Evolutionary conservation across 225 moss, liverwort and hornwort genomes (phyloP).

Genomic region (Thuidium tamariscinum): DNA sequence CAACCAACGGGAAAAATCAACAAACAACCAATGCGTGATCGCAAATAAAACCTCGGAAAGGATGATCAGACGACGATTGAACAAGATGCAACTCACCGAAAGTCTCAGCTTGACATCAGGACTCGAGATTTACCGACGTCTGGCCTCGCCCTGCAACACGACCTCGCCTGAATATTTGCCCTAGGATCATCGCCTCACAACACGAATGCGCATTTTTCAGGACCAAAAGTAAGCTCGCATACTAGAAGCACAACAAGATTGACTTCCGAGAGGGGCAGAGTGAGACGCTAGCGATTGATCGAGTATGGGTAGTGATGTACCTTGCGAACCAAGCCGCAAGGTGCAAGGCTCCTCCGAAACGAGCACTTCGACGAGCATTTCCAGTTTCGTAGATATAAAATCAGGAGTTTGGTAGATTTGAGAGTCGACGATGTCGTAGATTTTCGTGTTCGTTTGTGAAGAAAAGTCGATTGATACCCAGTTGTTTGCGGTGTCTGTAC

Average conservation of each 20-base stretch:
- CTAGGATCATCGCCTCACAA: neutral
- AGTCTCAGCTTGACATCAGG: neutral
- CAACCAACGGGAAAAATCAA: neutral
- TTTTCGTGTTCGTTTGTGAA: neutral
- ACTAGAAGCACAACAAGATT: neutral
- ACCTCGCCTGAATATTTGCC: neutral
- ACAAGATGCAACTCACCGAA: neutral
- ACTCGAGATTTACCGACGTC: neutral
- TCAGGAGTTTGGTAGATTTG: neutral
- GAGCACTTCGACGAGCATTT: neutral
- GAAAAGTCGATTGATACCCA: neutral
- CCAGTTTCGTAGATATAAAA: neutral
- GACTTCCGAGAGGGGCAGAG: neutral
- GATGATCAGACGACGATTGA: neutral
- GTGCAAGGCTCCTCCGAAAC: neutral
- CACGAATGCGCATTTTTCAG: neutral
- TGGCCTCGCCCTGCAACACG: neutral
- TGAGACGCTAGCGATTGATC: neutral
- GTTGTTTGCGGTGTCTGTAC: neutral
- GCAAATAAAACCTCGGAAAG: neutral
- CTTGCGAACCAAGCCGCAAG: neutral
- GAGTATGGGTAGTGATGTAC: neutral
- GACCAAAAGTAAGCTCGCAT: neutral
- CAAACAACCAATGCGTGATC: neutral
- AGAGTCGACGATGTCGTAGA: neutral